Conservation (phyloP, 768 basidiomycete species). For the Trametes sanguinea region DNA sequence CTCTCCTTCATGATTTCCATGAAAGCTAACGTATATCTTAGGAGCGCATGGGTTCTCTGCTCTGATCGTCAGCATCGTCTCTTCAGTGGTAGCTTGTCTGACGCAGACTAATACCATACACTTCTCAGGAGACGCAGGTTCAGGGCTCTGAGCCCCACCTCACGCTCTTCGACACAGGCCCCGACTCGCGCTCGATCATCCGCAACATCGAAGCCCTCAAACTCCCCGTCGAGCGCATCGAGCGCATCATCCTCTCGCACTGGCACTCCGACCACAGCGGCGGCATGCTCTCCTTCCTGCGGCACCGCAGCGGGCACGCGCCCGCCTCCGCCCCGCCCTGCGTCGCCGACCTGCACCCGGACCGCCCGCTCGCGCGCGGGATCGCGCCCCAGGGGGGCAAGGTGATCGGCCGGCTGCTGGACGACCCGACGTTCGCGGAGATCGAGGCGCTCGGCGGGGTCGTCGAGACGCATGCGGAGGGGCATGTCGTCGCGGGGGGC, state of each 20-base stretch:
- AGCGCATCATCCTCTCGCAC: slow-evolving; percentile 69
- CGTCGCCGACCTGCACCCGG: slow-evolving; percentile 75
- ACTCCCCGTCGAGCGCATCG: slow-evolving; percentile 52
- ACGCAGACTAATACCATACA: too few species aligned
- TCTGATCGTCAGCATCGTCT: slow-evolving; percentile 53
- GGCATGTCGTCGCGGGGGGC: slow-evolving; percentile 65
- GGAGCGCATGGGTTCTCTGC: slow-evolving; percentile 87
- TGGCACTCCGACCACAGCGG: slow-evolving; percentile 60
- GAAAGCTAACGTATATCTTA: slow-evolving; percentile 23
- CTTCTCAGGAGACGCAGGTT: slow-evolving; percentile 55
- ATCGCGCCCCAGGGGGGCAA: slow-evolving; percentile 53
- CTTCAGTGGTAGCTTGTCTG: not conserved
- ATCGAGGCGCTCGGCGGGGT: slow-evolving; percentile 57
- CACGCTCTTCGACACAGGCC: slow-evolving; percentile 85
- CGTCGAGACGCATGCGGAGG: slow-evolving; percentile 56
- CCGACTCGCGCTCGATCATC: slow-evolving; percentile 73
- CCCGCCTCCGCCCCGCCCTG: slow-evolving; percentile 35
- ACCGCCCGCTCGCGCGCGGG: slow-evolving; percentile 71
- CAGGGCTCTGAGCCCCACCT: slow-evolving; percentile 46
- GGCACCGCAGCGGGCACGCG: slow-evolving; percentile 38
- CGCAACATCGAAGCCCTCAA: slow-evolving; percentile 69
- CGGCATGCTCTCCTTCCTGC: slow-evolving; percentile 64
- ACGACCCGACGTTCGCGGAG: slow-evolving; percentile 71
- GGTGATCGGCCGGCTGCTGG: slow-evolving; percentile 58
- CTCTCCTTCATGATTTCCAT: not conserved